These are phyloP conservation scores for Neurospora tetrasperma DNA, from an alignment of 495 filamentous ascomycete genomes.

Conservation along the genomic window DNA sequence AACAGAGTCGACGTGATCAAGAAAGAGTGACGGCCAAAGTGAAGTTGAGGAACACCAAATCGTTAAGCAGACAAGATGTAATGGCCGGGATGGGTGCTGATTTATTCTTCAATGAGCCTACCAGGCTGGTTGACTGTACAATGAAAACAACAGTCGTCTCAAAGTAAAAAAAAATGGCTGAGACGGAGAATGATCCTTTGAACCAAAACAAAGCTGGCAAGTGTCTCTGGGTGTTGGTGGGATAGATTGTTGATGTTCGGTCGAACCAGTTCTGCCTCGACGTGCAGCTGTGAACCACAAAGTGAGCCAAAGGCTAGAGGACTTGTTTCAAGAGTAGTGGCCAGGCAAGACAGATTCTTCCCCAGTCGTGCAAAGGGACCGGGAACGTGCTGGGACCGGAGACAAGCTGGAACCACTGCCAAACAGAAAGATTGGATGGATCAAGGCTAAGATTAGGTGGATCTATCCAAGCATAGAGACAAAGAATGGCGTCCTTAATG, in stretches of 20 bases:
- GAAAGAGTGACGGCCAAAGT: neutral
- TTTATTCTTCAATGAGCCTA: neutral
- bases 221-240: neutral
- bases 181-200: neutral
- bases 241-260: neutral
- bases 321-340: neutral
- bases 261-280: neutral
- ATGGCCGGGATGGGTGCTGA: neutral
- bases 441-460: conserved; percentile 10
- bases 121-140: neutral
- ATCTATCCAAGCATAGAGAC: conserved; percentile 9
- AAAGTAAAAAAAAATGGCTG: neutral
- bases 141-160: neutral
- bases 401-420: conserved; percentile 9
- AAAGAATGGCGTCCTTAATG: conserved; percentile 15
- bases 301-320: neutral
- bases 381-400: conserved; percentile 13
- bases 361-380: neutral
- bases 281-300: neutral
- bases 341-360: neutral
- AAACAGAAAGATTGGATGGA: conserved; percentile 6
- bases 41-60: neutral
- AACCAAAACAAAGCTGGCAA: neutral
- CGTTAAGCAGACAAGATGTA: neutral
- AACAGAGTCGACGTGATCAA: neutral